phyloP scores from a whole-genome alignment of 352 stramenopile species.

The Pythium biforme region DNA sequence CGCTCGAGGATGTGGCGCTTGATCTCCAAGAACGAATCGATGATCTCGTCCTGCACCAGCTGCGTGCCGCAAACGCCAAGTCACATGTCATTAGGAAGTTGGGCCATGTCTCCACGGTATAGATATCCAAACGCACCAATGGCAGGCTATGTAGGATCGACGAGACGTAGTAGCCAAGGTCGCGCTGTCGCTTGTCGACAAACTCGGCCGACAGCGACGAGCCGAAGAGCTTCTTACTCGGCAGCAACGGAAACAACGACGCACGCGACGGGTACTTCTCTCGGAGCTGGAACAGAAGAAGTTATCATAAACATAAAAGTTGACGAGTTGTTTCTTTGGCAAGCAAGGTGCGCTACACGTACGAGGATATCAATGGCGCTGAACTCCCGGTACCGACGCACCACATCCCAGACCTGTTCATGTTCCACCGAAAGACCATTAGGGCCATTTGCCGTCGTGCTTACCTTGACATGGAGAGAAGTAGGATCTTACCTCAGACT shows the following conservation, averaged over 20 bases:
- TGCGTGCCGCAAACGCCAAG: slow-evolving; percentile 20
- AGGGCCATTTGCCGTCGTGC: background rate
- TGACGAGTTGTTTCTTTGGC: too few species aligned
- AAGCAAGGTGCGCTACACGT: background rate
- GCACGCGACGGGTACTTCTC: slow-evolving; percentile 83
- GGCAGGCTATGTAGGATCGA: slow-evolving; percentile 81
- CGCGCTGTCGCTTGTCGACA: slow-evolving; percentile 84
- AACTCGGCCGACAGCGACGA: slow-evolving; percentile 83
- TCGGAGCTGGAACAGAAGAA: slow-evolving; percentile 50
- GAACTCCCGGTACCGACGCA: slow-evolving; percentile 83
- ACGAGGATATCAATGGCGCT: slow-evolving; percentile 85
- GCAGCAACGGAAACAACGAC: slow-evolving; percentile 68
- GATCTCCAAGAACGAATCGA: slow-evolving; percentile 88
- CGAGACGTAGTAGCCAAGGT: slow-evolving; percentile 86
- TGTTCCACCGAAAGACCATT: background rate
- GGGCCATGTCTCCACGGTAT: too few species aligned
- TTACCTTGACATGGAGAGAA: background rate
- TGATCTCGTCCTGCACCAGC: slow-evolving; percentile 84
- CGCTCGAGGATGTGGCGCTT: slow-evolving; percentile 81
- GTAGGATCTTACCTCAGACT: slow-evolving; percentile 13
- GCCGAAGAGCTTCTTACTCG: slow-evolving; percentile 87
- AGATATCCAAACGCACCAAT: slow-evolving; percentile 35
- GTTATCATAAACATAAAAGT: too few species aligned
- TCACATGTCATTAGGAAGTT: too few species aligned
- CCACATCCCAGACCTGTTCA: slow-evolving; percentile 75